Evolutionary conservation across 1,139 yeast genomes (phyloP).

Genomic region (Fermentozyma sake): DNA sequence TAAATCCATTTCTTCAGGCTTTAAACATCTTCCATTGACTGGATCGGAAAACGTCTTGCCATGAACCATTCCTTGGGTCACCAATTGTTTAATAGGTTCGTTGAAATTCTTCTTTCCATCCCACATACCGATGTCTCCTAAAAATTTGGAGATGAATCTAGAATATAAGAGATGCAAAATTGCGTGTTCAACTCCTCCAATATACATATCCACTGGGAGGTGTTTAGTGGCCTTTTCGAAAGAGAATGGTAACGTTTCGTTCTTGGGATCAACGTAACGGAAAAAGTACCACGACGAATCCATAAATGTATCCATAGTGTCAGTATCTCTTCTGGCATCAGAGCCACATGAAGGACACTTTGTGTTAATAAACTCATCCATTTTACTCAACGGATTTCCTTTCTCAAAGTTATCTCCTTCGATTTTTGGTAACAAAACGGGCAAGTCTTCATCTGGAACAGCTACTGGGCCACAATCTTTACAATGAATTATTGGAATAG

Average conservation of each 20-base stretch:
- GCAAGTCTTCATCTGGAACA: slow-evolving; percentile 81
- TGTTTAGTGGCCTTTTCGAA: slow-evolving; percentile 45
- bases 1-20: slow-evolving; percentile 64
- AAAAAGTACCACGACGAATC: slow-evolving; percentile 97
- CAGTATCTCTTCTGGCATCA: slow-evolving; percentile 83
- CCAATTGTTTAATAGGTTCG: slow-evolving; percentile 75
- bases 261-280: slow-evolving; percentile 74
- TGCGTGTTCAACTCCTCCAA: slow-evolving; percentile 97
- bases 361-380: slow-evolving; percentile 67
- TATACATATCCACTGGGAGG: slow-evolving; percentile 84
- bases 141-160: slow-evolving; percentile 77
- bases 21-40: slow-evolving; percentile 64
- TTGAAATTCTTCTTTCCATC: slow-evolving; percentile 43
- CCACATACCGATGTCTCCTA: slow-evolving; percentile 56
- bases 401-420: slow-evolving; percentile 37
- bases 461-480: slow-evolving; percentile 81
- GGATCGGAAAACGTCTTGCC: slow-evolving; percentile 82
- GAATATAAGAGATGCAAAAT: slow-evolving; percentile 84
- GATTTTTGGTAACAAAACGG: slow-evolving; percentile 70
- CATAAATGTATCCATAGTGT: slow-evolving; percentile 98
- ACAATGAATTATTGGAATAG: slow-evolving; percentile 92
- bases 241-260: slow-evolving; percentile 49
- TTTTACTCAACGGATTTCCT: slow-evolving; percentile 69
- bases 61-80: slow-evolving; percentile 98
- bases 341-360: slow-evolving; percentile 78